These are phyloP conservation scores for Citrullus mucosospermus DNA, from an alignment of 306 rosid genomes.

Conservation along the genomic window DNA sequence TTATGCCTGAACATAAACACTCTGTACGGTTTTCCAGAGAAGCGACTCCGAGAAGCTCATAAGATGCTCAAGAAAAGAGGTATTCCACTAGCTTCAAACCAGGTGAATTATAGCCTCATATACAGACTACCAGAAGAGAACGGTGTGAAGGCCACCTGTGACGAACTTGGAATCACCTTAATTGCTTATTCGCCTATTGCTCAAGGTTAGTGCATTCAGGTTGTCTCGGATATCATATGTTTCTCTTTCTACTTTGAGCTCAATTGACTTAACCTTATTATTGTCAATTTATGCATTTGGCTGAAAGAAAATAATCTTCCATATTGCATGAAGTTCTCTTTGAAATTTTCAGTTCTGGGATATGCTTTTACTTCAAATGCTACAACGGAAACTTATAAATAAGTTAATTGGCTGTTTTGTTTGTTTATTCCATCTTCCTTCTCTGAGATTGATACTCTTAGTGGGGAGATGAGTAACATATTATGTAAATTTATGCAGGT, in stretches of 20 bases:
- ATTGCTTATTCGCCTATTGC: conserved; percentile 96
- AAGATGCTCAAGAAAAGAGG: conserved; percentile 68
- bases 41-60: conserved; percentile 57
- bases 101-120: conserved; percentile 90
- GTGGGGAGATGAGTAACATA: not conserved
- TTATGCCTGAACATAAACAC: not conserved
- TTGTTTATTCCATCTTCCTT: not conserved
- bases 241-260: not conserved
- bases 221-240: not conserved
- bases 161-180: conserved; percentile 83
- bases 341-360: not conserved
- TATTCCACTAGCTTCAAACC: conserved; percentile 84
- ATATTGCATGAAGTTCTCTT: not conserved
- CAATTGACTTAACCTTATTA: not conserved
- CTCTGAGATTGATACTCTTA: not conserved
- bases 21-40: conserved; percentile 28
- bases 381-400: no score
- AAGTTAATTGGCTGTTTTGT: not conserved
- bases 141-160: conserved; percentile 74
- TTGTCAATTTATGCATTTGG: not conserved
- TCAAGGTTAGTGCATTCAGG: conserved; percentile 38
- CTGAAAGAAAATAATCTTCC: not conserved
- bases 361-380: no score
- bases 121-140: conserved; percentile 73
- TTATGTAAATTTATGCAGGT: conserved; percentile 31